Conservation (phyloP, 306 rosid genomes). For the Dalbergia cultrata region DNA sequence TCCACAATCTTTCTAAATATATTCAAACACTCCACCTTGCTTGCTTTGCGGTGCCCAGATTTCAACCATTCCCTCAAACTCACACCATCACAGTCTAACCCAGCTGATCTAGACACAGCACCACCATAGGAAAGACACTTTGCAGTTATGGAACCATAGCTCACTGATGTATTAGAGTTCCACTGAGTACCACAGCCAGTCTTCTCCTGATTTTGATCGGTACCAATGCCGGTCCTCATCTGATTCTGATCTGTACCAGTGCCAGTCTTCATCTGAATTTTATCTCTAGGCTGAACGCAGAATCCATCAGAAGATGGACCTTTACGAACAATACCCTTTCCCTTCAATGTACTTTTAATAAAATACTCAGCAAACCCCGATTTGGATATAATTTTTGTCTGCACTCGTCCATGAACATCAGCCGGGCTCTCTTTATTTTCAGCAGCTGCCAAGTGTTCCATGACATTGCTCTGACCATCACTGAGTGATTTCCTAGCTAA, state of each 20-base stretch:
- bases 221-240: slow-evolving; percentile 25
- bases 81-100: slow-evolving; percentile 63
- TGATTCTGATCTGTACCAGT: slow-evolving; percentile 41
- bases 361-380: slow-evolving; percentile 90
- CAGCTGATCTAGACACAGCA: slow-evolving; percentile 45
- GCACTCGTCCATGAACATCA: slow-evolving; percentile 61
- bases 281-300: slow-evolving; percentile 56
- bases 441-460: slow-evolving; percentile 58
- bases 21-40: slow-evolving; percentile 69
- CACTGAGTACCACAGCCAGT: slow-evolving; percentile 44
- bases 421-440: slow-evolving; percentile 60
- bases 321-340: slow-evolving; percentile 76
- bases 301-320: slow-evolving; percentile 56
- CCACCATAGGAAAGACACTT: slow-evolving; percentile 49
- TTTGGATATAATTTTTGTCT: slow-evolving; percentile 85
- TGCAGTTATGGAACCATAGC: slow-evolving; percentile 51
- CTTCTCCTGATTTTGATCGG: slow-evolving; percentile 54
- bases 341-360: slow-evolving; percentile 78
- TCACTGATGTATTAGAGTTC: slow-evolving; percentile 52
- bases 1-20: slow-evolving; percentile 78
- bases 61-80: slow-evolving; percentile 89
- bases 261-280: slow-evolving; percentile 53
- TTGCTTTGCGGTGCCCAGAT: slow-evolving; percentile 54
- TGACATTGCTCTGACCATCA: slow-evolving; percentile 60
- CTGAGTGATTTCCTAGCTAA: slow-evolving; percentile 58